Conservation (phyloP, 768 basidiomycete genomes). For the Boletales sp. region DNA sequence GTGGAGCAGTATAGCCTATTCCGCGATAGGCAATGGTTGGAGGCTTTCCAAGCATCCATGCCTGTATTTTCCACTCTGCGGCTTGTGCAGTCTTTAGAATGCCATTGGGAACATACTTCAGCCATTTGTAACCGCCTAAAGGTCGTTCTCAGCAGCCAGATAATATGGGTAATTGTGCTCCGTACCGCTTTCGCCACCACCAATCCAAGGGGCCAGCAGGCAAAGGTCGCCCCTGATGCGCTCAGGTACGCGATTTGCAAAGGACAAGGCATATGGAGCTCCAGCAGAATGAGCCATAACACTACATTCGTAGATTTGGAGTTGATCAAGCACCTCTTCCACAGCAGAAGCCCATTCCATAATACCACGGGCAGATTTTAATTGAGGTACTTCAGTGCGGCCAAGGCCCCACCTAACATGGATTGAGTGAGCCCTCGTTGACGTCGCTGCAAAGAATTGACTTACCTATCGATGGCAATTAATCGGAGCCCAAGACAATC, state of each 20-base stretch:
- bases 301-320: conserved; percentile 76
- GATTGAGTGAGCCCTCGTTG: conserved; percentile 11
- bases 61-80: conserved; percentile 95
- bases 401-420: conserved; percentile 83
- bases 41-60: conserved; percentile 96
- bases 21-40: conserved; percentile 81
- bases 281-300: conserved; percentile 96
- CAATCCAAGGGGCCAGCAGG: conserved; percentile 94
- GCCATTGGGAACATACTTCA: conserved; percentile 92
- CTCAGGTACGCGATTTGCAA: conserved; percentile 69
- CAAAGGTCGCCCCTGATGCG: conserved; percentile 83
- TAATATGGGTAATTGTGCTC: conserved; percentile 4
- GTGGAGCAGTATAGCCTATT: conserved; percentile 70
- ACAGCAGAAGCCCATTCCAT: conserved; percentile 89
- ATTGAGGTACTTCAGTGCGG: conserved; percentile 65
- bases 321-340: conserved; percentile 81
- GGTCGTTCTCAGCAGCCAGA: conserved; percentile 11
- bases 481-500: conserved; percentile 79
- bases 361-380: conserved; percentile 71
- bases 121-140: conserved; percentile 86
- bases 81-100: conserved; percentile 94
- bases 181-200: conserved; percentile 85
- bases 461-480: conserved; percentile 90
- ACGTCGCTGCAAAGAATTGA: neutral
- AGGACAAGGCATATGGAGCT: conserved; percentile 89